Evolutionary conservation across 176 grass and related monocot genomes (phyloP).

Genomic region (Chloris gayana): DNA sequence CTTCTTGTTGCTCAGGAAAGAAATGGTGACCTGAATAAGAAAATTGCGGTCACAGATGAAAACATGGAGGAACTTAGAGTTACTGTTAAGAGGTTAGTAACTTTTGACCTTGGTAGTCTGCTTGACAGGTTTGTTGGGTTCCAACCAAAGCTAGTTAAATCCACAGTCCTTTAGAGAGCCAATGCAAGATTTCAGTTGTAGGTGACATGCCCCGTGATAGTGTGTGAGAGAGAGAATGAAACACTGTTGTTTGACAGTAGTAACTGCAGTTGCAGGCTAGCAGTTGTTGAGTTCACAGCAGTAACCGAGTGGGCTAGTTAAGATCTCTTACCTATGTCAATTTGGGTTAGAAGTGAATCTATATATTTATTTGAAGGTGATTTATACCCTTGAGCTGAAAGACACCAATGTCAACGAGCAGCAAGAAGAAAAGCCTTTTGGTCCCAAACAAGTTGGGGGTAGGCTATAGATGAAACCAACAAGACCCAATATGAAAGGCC

Average conservation of each 20-base stretch:
- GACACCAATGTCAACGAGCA: neutral
- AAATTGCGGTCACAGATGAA: conserved; percentile 50
- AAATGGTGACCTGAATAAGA: conserved; percentile 48
- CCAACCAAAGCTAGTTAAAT: conserved; percentile 10
- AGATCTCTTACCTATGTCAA: too few species aligned
- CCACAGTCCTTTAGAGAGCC: neutral
- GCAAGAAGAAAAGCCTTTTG: too few species aligned
- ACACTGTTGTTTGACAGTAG: neutral
- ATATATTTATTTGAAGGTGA: conserved; percentile 33
- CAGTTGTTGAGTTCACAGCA: neutral
- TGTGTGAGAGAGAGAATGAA: neutral
- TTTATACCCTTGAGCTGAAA: conserved; percentile 41
- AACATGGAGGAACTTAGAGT: conserved; percentile 54
- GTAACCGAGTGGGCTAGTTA: too few species aligned
- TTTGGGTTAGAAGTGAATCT: too few species aligned
- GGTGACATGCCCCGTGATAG: neutral
- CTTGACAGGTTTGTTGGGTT: conserved; percentile 13
- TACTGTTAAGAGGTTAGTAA: conserved; percentile 53
- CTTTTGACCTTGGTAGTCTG: conserved; percentile 8
- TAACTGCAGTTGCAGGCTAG: neutral
- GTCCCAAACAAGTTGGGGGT: too few species aligned
- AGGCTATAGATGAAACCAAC: too few species aligned
- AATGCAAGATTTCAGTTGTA: neutral
- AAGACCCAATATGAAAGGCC: too few species aligned
- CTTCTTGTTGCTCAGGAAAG: conserved; percentile 46